Conservation (phyloP, 202 grass and related monocot genomes). For the Elaeis oleifera region DNA sequence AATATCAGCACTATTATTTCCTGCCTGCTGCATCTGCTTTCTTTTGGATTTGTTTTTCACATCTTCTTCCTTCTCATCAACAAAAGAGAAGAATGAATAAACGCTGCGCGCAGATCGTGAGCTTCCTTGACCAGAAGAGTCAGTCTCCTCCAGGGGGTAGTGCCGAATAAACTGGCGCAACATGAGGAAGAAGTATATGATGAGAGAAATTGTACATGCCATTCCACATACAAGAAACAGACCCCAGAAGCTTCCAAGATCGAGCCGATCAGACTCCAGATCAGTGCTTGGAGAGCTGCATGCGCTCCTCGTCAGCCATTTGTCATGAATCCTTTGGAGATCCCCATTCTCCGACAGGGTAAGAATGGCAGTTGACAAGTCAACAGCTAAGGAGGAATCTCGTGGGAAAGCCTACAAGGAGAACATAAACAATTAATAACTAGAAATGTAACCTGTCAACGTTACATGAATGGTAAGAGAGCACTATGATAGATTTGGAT, state of each 20-base stretch:
- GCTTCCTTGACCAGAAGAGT: neutral
- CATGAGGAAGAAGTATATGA: constrained; percentile 42
- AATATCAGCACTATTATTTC: constrained; percentile 1
- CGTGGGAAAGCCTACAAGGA: constrained; percentile 52
- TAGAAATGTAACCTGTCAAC: no score
- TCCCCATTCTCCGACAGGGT: constrained; percentile 74
- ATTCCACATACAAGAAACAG: constrained; percentile 66
- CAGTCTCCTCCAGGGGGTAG: constrained; percentile 6
- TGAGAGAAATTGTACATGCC: constrained; percentile 45
- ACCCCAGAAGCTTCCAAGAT: constrained; percentile 55
- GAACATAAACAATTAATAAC: neutral
- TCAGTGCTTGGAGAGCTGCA: constrained; percentile 12
- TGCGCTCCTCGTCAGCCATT: constrained; percentile 37
- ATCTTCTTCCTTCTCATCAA: constrained; percentile 40
- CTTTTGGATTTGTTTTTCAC: constrained; percentile 6
- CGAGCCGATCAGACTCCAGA: constrained; percentile 41
- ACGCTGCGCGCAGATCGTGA: constrained; percentile 17
- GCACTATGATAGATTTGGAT: no score
- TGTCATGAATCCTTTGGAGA: constrained; percentile 68
- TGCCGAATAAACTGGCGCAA: constrained; percentile 35
- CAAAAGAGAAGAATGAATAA: constrained; percentile 63
- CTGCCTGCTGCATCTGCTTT: constrained; percentile 8
- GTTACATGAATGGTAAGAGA: no score
- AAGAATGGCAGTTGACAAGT: constrained; percentile 76
- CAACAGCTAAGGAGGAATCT: constrained; percentile 49